These are phyloP conservation scores for Hymenoscyphus fructigenus DNA, from an alignment of 2,329 filamentous ascomycete species.

Conservation along the genomic window DNA sequence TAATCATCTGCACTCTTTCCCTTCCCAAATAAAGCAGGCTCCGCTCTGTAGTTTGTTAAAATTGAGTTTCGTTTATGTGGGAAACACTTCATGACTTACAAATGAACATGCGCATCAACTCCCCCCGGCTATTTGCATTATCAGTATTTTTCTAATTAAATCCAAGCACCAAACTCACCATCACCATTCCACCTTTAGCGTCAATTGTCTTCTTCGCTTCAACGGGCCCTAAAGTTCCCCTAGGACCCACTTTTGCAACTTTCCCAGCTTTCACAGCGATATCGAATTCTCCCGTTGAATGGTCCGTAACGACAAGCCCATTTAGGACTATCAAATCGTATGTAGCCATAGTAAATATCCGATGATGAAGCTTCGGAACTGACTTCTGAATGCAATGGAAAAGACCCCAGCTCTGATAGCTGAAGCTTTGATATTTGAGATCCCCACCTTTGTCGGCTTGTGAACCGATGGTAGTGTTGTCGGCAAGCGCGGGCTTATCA, in stretches of 20 bases:
- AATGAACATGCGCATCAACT: constrained; percentile 48
- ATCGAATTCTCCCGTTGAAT: constrained; percentile 40
- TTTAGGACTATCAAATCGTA: constrained; percentile 44
- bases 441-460: background rate
- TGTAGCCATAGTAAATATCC: constrained; percentile 6
- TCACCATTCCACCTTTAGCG: constrained; percentile 47
- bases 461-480: background rate
- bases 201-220: constrained; percentile 38
- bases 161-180: constrained; percentile 26
- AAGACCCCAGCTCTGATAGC: background rate
- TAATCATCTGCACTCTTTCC: constrained; percentile 32
- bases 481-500: constrained; percentile 1
- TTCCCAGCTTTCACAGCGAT: constrained; percentile 45
- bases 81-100: constrained; percentile 27
- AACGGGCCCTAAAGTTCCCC: constrained; percentile 35
- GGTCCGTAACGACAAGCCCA: constrained; percentile 43
- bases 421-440: background rate
- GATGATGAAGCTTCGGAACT: background rate
- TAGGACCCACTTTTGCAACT: constrained; percentile 38
- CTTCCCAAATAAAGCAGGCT: constrained; percentile 45
- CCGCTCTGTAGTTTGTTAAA: constrained; percentile 29
- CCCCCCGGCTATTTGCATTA: constrained; percentile 38
- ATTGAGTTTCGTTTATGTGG: background rate
- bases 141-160: background rate
- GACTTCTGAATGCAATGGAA: background rate